These are phyloP conservation scores for Castanospermum australe DNA, from an alignment of 306 rosid genomes.

Conservation along the genomic window DNA sequence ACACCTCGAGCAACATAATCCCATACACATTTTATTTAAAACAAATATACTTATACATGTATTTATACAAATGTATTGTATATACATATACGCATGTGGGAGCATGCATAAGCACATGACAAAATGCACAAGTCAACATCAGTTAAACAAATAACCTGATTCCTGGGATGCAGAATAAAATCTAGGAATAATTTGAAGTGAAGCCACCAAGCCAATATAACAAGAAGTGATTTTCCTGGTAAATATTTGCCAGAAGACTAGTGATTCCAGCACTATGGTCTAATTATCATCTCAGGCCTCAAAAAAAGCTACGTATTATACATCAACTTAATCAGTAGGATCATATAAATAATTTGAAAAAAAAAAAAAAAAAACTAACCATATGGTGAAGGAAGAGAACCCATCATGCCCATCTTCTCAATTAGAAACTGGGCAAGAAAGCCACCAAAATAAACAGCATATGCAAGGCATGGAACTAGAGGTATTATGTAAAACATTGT, in stretches of 20 bases:
- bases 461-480: slow-evolving; percentile 74
- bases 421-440: slow-evolving; percentile 79
- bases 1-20: slow-evolving; percentile 10
- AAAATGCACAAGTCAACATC: neutral
- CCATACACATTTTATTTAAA: slow-evolving; percentile 6
- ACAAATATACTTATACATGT: neutral
- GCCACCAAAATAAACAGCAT: slow-evolving; percentile 89
- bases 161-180: neutral
- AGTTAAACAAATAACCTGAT: neutral
- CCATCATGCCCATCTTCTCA: slow-evolving; percentile 99
- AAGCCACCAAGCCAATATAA: neutral
- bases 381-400: slow-evolving; percentile 85
- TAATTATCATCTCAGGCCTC: neutral
- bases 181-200: neutral
- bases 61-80: neutral
- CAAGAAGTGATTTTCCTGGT: neutral
- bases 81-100: neutral
- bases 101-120: neutral
- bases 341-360: neutral
- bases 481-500: slow-evolving; percentile 70
- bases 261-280: neutral
- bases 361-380: slow-evolving; percentile 65
- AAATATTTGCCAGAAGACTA: neutral
- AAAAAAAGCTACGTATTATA: neutral
- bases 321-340: neutral